These are phyloP conservation scores for Aegilops tauschii DNA, from an alignment of 176 grass and related monocot species.

Conservation along the genomic window DNA sequence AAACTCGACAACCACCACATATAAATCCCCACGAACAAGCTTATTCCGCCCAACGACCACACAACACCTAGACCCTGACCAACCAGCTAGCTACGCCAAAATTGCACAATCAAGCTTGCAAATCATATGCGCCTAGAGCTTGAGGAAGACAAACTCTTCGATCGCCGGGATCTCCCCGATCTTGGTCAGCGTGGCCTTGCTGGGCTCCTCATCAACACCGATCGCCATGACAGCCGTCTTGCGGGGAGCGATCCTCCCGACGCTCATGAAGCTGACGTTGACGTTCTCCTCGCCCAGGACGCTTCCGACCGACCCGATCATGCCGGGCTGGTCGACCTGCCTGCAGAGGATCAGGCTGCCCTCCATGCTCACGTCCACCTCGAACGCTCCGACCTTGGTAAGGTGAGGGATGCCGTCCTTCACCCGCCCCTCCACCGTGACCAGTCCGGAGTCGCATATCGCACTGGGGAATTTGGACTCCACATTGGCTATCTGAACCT, in stretches of 20 bases:
- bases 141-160: conserved; percentile 90
- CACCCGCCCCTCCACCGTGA: conserved; percentile 65
- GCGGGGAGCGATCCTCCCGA: conserved; percentile 63
- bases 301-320: conserved; percentile 72
- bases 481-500: conserved; percentile 74
- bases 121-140: conserved; percentile 51
- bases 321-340: conserved; percentile 84
- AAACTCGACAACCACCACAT: conserved; percentile 5
- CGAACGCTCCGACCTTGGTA: conserved; percentile 74
- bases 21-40: background rate
- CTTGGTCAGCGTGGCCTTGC: conserved; percentile 55
- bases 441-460: conserved; percentile 46
- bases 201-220: conserved; percentile 70
- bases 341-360: conserved; percentile 88
- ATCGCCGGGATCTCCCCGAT: conserved; percentile 77
- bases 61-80: conserved; percentile 18
- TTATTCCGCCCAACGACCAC: conserved; percentile 39
- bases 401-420: conserved; percentile 78
- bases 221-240: conserved; percentile 83
- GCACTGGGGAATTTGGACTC: conserved; percentile 82
- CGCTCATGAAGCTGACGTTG: conserved; percentile 96
- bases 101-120: too few relatives aligned
- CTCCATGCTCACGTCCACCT: conserved; percentile 80
- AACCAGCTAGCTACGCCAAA: background rate
- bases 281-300: conserved; percentile 75